Conservation (phyloP, 805 yeast genomes). For the Yamadazyma endophytica region DNA sequence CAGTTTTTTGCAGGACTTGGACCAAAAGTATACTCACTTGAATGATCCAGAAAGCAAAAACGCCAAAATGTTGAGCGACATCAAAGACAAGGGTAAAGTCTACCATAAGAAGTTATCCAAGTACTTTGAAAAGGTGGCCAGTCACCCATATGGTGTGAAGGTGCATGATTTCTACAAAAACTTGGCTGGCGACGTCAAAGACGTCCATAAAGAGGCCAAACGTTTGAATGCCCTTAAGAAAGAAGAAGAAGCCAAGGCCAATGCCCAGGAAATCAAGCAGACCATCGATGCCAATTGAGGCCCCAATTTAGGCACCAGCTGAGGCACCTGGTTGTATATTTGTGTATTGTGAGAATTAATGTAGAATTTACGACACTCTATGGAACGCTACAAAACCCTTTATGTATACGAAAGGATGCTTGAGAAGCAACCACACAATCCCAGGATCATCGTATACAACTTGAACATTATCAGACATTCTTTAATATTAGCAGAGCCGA, state of each 20-base stretch:
- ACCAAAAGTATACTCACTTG: constrained; percentile 54
- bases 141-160: constrained; percentile 51
- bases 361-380: too few relatives aligned
- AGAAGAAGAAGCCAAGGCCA: constrained; percentile 12
- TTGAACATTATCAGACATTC: too few relatives aligned
- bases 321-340: too few relatives aligned
- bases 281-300: background rate
- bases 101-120: constrained; percentile 33
- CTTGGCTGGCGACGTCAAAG: constrained; percentile 51
- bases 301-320: too few relatives aligned
- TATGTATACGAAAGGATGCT: too few relatives aligned
- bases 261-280: background rate
- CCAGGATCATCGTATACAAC: too few relatives aligned
- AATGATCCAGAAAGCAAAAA: constrained; percentile 46
- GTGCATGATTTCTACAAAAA: constrained; percentile 58
- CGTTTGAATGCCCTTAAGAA: constrained; percentile 62
- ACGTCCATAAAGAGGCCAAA: constrained; percentile 71
- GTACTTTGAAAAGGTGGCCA: constrained; percentile 44
- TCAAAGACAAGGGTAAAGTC: constrained; percentile 9
- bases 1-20: constrained; percentile 50
- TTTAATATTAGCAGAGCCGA: too few relatives aligned
- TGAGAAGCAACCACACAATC: too few relatives aligned
- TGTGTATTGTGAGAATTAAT: too few relatives aligned
- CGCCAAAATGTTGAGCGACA: constrained; percentile 29
- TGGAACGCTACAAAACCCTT: too few relatives aligned